Evolutionary conservation across 768 basidiomycete species (phyloP).

Genomic region (Crassisporium funariophilum): DNA sequence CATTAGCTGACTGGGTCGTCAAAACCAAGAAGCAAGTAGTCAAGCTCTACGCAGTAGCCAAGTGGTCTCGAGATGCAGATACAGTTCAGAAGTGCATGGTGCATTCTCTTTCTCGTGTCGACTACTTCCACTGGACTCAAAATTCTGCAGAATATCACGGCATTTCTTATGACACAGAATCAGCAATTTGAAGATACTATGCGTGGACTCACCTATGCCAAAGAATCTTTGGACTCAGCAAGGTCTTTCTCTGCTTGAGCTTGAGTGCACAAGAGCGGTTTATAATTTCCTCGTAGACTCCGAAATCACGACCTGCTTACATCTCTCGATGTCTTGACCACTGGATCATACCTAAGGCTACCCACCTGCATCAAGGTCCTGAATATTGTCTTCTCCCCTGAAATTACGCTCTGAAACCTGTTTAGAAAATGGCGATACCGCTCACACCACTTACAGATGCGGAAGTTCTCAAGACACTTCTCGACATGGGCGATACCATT

Average conservation of each 20-base stretch:
- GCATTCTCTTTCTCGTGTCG: constrained; percentile 7
- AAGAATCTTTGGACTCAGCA: constrained; percentile 72
- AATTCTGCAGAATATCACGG: constrained; percentile 72
- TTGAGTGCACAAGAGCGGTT: neutral
- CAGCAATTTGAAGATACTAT: constrained; percentile 78
- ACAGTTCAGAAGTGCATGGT: constrained; percentile 90
- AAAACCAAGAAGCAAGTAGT: constrained; percentile 88
- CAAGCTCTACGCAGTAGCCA: constrained; percentile 82
- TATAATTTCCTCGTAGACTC: constrained; percentile 49
- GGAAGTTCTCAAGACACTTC: constrained; percentile 64
- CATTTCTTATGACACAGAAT: constrained; percentile 85
- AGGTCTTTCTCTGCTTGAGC: constrained; percentile 46
- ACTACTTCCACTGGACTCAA: constrained; percentile 4
- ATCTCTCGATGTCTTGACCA: constrained; percentile 85
- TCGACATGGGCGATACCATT: constrained; percentile 75
- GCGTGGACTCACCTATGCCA: constrained; percentile 60
- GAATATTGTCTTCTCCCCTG: too few relatives aligned
- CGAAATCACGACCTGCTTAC: constrained; percentile 94
- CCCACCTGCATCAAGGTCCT: constrained; percentile 83
- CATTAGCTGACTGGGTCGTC: constrained; percentile 88
- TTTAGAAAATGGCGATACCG: constrained; percentile 73
- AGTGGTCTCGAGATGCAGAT: constrained; percentile 85
- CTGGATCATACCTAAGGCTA: constrained; percentile 82
- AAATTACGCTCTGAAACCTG: too few relatives aligned
- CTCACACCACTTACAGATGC: constrained; percentile 64